Base-by-base conservation (phyloP, 2,329 filamentous ascomycete genomes). In the Trichoderma oligosporum region DNA sequence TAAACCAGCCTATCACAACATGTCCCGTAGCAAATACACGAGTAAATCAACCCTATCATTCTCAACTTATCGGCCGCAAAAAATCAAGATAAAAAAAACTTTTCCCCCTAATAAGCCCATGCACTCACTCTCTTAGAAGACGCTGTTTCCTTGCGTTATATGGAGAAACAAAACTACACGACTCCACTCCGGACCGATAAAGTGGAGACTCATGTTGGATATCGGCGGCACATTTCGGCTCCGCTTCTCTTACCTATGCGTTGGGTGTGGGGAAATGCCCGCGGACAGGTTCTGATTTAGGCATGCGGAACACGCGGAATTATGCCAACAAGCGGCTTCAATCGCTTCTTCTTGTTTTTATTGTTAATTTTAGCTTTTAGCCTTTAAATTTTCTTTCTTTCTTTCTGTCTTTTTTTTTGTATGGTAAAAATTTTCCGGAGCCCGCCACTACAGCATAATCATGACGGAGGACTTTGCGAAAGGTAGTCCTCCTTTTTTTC, bases 291-390 rank as follows among this genome's bases (percentile, higher is more conserved):
- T 46, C 14, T 24, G 36, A 24, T 52, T 31, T 27, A 27, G 33
- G 14, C 24, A n/a, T 29, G 57, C 57, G 57, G 57, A 59, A 59
- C 38, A 16, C 16, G 42, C 57, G 57, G 57, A 59, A 59, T 59
- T 59, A 4, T 59, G 56, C 57, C 57, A 42, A 56, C n/a, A 24
- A 18, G 49, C 57, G 57, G 57, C 52, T 59, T 59, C 25, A 56
- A 22, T 59, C 57, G 57, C 57, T 27, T 45, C 20, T 38, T 38
- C 22, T n/a, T 18, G 24, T 18, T 39, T 39, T 39, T 39, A 20
- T 6, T 31, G 27, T 5, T 31, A 31, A 20, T 4, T 16, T 36
- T 45, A 16, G 16, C 12, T n/a, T 16, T 16, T 31, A 18, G 11
- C 5, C 25, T 24, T 24, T 35, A 14, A 11, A 11, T 35, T 35